Evolutionary conservation across 2,329 filamentous ascomycete genomes (phyloP), one percentile per base, ranked within the genome.

Genomic region (Bipolaris victoriae): DNA sequence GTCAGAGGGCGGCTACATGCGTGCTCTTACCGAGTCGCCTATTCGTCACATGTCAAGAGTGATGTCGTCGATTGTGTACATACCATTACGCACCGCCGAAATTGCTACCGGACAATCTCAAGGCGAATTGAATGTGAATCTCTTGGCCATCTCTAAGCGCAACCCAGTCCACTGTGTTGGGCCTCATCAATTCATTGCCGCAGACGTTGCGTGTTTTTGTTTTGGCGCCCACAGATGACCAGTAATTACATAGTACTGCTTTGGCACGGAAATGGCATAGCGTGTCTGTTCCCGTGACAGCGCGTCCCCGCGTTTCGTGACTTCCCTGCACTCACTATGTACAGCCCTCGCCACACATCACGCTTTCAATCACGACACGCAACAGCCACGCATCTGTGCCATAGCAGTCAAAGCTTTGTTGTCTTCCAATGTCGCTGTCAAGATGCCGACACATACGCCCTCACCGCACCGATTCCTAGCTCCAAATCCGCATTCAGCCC

Each of bases 401-500:
- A 5, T 26, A 15, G 44, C 36, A 39, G 16, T 35, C 39, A 20
- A 37, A 31, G 33, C 24, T 20, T 18, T 16, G 10, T 5, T 13
- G 13, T 24, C 11, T 37, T 13, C 39, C 33, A 35, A 63, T 61
- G 58, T 46, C 24, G 37, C 26, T 16, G 41, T 31, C 36, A 58
- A 36, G 20, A 74, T 74, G 71, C 65, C 71, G 7, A 52, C 60
- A 18, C 57, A 71, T 35, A 69, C 66, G 10, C 72, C 71, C 52
- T 74, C 71, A 55, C 71, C 72, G 52, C 71, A 73, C 63, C 70
- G 73, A 60, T 75, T 74, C 69, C 43, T 71, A 61, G 64, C 68
- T 10, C 63, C 61, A n/a, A 58, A 54, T 18, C 44, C 64, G 15
- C 57, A 55, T 13, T 53, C 65, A 3, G 58, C 60, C 20, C 64